A percentile compares a stretch with the other conserved stretches of the same genome.
These are phyloP conservation scores for Nicotiana paniculata DNA, from an alignment of 257 asterid genomes.

Conservation along the genomic window DNA sequence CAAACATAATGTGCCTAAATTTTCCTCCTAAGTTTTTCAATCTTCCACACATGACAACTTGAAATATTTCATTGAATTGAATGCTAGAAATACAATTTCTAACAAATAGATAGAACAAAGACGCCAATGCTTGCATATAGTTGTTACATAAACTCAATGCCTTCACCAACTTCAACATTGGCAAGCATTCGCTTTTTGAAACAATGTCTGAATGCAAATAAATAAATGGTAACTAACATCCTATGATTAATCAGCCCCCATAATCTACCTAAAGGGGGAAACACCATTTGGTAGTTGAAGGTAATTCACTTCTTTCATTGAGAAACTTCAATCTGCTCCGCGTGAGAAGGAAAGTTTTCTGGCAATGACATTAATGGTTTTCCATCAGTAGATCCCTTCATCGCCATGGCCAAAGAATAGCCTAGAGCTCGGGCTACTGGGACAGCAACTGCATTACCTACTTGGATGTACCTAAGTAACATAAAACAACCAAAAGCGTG, in stretches of 20 bases:
- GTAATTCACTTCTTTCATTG: neutral
- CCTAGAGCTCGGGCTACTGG: conserved; percentile 37
- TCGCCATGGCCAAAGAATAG: conserved; percentile 30
- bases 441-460: conserved; percentile 38
- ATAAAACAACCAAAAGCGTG: neutral
- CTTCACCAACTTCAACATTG: conserved; percentile 3
- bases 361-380: neutral
- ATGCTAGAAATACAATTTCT: neutral
- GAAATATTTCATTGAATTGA: neutral
- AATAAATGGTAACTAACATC: neutral
- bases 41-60: no score
- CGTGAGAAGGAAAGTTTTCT: neutral
- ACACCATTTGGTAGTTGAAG: neutral
- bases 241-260: neutral
- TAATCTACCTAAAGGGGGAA: neutral
- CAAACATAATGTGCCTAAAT: no score
- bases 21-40: no score
- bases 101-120: neutral
- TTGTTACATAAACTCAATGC: neutral
- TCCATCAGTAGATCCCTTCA: conserved; percentile 14
- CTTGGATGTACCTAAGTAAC: conserved; percentile 28
- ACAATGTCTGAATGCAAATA: neutral
- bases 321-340: neutral
- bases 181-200: neutral
- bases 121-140: neutral